Evolutionary conservation across 2,329 filamentous ascomycete species (phyloP), one percentile per base, ranked within the genome.

Genomic region (Volutella citrinella): DNA sequence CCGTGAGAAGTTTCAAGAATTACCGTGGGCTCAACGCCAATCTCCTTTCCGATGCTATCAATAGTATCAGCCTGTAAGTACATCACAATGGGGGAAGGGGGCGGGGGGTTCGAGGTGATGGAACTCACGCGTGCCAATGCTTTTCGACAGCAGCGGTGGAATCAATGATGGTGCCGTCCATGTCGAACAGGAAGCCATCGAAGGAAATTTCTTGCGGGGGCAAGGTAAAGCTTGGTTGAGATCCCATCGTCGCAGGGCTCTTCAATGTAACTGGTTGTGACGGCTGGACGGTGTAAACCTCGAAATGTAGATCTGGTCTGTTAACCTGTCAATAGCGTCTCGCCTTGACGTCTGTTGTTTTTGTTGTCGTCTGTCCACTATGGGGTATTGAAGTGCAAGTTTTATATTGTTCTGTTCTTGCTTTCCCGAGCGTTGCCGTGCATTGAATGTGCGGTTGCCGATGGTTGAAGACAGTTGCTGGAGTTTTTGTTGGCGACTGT

Each of bases 1-100:
- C 93, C 93, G 63, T 98, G 93, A 6, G 89, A 95, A 9, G 88
- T 95, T 52, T 87, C 76, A 17, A 97, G 75, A 51, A 98, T 97
- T 27, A 84, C 77, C 29, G 82, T 73, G n/a, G 87, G 86, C 46
- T 87, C 79, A 15, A 96, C 82, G 16, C 87, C 87, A 52, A 97
- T 83, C 57, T 95, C 87, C 9, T 76, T 73, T 30, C 85, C 90
- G 46, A 90, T 76, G n/a, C 84, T 87, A 52, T 29, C 12, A 19
- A 28, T 29, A n/a, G 20, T 22, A 12, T 22, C 9, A 12, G 20
- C 20, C 9, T 22, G 20, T 22, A 9, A 22, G 20, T 22, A 8
- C 9, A 12, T 12, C 9, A 22, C 12, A 12, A 12, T 15, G 18
- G 20, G 16, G 35, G 38, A 21, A 31, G 24, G 29, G 29, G 27